These are phyloP conservation scores for Eugenia klotzschiana DNA, from an alignment of 441 rosid species.

Conservation along the genomic window DNA sequence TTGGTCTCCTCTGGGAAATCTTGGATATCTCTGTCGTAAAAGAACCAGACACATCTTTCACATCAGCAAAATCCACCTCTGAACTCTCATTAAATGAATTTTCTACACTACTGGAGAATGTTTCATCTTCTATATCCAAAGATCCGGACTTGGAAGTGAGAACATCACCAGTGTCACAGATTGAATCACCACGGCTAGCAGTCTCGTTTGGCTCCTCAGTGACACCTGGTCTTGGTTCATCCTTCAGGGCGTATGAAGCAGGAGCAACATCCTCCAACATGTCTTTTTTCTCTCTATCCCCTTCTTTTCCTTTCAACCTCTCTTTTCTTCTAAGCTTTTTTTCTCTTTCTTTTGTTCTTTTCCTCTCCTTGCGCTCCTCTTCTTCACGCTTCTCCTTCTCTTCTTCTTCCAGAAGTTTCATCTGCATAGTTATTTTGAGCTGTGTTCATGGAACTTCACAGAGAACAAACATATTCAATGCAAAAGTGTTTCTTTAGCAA, in stretches of 20 bases:
- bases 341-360: constrained; percentile 25
- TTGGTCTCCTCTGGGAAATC: constrained; percentile 40
- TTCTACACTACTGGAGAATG: constrained; percentile 21
- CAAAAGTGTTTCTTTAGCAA: background rate
- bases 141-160: constrained; percentile 37
- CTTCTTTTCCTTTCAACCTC: constrained; percentile 72
- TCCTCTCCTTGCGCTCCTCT: constrained; percentile 80
- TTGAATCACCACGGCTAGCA: constrained; percentile 27
- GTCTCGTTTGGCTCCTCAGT: constrained; percentile 32
- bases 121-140: constrained; percentile 30
- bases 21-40: constrained; percentile 35
- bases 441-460: background rate
- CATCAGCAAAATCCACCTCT: constrained; percentile 34
- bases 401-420: constrained; percentile 90
- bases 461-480: background rate
- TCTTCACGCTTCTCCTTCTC: constrained; percentile 95
- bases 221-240: constrained; percentile 27
- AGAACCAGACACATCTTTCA: constrained; percentile 35
- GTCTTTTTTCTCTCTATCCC: constrained; percentile 37
- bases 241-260: constrained; percentile 24
- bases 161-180: constrained; percentile 29
- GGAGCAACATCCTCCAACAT: constrained; percentile 18
- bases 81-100: constrained; percentile 28
- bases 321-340: constrained; percentile 64
- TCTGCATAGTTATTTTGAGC: constrained; percentile 22